phyloP scores from a whole-genome alignment of 345 rosid genomes.

The Brassica juncea region DNA sequence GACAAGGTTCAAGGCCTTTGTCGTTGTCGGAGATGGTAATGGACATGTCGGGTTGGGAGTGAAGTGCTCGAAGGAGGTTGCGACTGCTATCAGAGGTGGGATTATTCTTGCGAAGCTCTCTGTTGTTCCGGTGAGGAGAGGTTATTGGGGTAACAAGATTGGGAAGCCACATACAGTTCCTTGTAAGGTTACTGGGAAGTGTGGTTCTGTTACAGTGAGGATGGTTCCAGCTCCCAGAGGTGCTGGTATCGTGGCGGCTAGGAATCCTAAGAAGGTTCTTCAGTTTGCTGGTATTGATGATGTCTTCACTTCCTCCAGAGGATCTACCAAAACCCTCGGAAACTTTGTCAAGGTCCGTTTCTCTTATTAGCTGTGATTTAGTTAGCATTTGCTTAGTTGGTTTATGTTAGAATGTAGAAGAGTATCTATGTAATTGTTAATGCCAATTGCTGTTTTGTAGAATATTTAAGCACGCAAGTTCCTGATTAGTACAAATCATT shows the following conservation, averaged over 20 bases:
- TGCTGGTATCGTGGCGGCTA: conserved; percentile 73
- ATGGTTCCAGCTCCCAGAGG: conserved; percentile 86
- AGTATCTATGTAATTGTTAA: background rate
- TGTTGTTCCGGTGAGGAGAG: conserved; percentile 70
- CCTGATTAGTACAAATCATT: background rate
- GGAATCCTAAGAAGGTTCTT: conserved; percentile 77
- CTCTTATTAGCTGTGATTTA: background rate
- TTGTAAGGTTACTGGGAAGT: conserved; percentile 77
- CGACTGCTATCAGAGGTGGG: conserved; percentile 69
- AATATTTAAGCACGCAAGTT: background rate
- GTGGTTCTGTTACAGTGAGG: conserved; percentile 61
- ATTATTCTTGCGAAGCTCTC: conserved; percentile 71
- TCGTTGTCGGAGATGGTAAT: conserved; percentile 61
- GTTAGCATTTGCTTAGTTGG: background rate
- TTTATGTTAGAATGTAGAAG: background rate
- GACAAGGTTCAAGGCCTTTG: conserved; percentile 78
- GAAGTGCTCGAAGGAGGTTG: conserved; percentile 74
- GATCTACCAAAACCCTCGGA: conserved; percentile 77
- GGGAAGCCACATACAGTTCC: conserved; percentile 77
- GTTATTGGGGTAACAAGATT: conserved; percentile 82
- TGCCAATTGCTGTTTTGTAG: background rate
- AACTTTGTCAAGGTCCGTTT: conserved; percentile 69
- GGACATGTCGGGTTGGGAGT: conserved; percentile 80
- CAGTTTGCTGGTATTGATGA: conserved; percentile 81
- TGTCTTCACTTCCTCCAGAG: conserved; percentile 71